Percentiles rank a stretch among this genome's conserved stretches.
Conservation (phyloP, 768 basidiomycete species). For the Suillus occidentalis region DNA sequence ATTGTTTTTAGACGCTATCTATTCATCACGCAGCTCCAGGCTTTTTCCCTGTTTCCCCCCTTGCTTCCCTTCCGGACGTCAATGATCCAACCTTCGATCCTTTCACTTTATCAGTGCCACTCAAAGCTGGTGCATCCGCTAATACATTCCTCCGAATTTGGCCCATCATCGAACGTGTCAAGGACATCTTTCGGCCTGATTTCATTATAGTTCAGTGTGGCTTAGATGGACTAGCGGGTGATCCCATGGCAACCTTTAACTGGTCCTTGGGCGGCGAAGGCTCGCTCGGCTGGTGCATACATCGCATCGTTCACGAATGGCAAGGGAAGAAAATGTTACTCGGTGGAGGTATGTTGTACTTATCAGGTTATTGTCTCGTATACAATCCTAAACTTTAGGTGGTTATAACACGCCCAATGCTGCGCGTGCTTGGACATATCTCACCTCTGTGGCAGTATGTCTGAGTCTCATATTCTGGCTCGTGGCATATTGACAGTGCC, state of each 20-base stretch:
- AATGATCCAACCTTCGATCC: slow-evolving; percentile 44
- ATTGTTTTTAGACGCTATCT: slow-evolving; percentile 65
- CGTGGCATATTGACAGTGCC: neutral
- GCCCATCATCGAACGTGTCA: slow-evolving; percentile 60
- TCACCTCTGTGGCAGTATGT: slow-evolving; percentile 76
- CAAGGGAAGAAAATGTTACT: slow-evolving; percentile 64
- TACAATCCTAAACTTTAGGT: slow-evolving; percentile 42
- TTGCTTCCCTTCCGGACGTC: slow-evolving; percentile 45
- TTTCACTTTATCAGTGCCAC: slow-evolving; percentile 78
- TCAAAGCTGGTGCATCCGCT: slow-evolving; percentile 68
- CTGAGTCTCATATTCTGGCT: slow-evolving; percentile 1
- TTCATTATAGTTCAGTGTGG: slow-evolving; percentile 85
- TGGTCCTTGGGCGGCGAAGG: slow-evolving; percentile 62
- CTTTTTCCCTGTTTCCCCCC: slow-evolving; percentile 74
- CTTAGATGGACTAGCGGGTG: slow-evolving; percentile 82
- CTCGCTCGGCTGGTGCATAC: slow-evolving; percentile 69
- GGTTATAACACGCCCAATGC: slow-evolving; percentile 85
- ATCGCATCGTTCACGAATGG: slow-evolving; percentile 54
- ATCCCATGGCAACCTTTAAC: slow-evolving; percentile 75
- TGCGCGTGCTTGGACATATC: slow-evolving; percentile 82
- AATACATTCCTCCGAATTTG: slow-evolving; percentile 65
- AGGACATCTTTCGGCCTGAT: slow-evolving; percentile 66
- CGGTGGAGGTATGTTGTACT: slow-evolving; percentile 59
- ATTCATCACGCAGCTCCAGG: slow-evolving; percentile 81
- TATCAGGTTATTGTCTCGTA: slow-evolving; percentile 3